Percentiles rank a stretch among this genome's conserved stretches.
phyloP scores from a whole-genome alignment of 768 basidiomycete genomes.

The Leccinellum albellum region DNA sequence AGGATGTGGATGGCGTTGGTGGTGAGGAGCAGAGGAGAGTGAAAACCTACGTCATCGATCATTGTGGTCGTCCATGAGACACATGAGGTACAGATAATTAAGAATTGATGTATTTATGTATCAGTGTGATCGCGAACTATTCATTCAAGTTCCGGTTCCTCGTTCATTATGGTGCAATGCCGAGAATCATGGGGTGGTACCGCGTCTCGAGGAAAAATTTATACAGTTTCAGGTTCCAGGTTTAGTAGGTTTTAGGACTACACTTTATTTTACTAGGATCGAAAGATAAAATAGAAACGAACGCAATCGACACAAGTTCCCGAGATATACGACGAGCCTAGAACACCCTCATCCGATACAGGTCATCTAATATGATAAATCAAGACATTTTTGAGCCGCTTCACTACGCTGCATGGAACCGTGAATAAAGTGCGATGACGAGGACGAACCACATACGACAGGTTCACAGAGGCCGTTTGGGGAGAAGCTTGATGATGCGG shows the following conservation, averaged over 20 bases:
- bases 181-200: not conserved
- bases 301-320: not conserved
- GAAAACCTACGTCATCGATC: conserved; percentile 68
- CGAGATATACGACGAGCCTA: not conserved
- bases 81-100: not conserved
- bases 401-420: not conserved
- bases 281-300: conserved; percentile 13
- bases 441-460: not conserved
- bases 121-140: not conserved
- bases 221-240: not conserved
- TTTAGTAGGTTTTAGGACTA: not conserved
- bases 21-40: conserved; percentile 80
- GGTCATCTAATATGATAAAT: conserved; percentile 3
- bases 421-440: not conserved
- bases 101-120: not conserved
- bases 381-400: not conserved
- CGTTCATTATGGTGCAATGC: not conserved
- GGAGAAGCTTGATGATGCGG: conserved; percentile 50
- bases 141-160: not conserved
- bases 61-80: conserved; percentile 48
- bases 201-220: not conserved
- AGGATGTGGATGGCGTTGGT: conserved; percentile 88
- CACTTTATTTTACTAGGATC: conserved; percentile 1
- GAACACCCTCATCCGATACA: conserved; percentile 6
- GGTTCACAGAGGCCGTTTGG: conserved; percentile 28